Evolutionary conservation across 129 eudicot species (phyloP), one percentile per base, ranked within the genome.

Genomic region (Chrysanthemum seticuspe): DNA sequence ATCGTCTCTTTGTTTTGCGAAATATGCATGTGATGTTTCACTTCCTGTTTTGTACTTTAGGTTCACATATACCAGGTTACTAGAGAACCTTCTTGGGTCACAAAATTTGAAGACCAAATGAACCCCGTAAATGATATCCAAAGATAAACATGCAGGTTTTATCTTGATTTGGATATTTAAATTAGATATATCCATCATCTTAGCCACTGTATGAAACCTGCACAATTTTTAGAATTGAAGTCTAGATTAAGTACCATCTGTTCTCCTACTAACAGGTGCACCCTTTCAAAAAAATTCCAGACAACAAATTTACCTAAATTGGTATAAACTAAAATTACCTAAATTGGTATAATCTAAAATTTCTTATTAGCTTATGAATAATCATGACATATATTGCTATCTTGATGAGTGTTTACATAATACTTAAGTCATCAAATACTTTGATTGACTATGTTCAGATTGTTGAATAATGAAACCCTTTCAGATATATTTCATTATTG

Each of bases 161-260:
- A 19, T 21, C 47, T 62, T 62, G 18, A 62, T 29, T 62, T 62
- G 14, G 67, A 62, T 62, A n/a, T 62, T 29, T 13, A 62, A 13
- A 62, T 62, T 25, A 7, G 18, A 9, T 23, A 62, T 13, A 62
- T 62, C 67, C 34, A 62, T 3, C 40, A 62, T 12, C 67, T 62
- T 13, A 6, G 16, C 67, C 13, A 62, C 67, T 3, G 14, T 19
- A 0, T 62, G 67, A 62, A 62, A 62, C 48, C 67, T 62, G 67
- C 47, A 27, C 47, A 13, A 23, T 2, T 62, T 27, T 13, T 12
- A 62, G 31, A 11, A 16, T 15, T 10, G 27, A 23, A 27, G 48
- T 13, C 3, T 50, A 52, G 13, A 52, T 52, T 2, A 52, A 52
- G 57, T n/a, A 52, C 57, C 5, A 13, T n/a, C 57, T 52, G 15